These are phyloP conservation scores for Metarhizium robertsii DNA, from an alignment of 2,329 filamentous ascomycete genomes.

Conservation along the genomic window DNA sequence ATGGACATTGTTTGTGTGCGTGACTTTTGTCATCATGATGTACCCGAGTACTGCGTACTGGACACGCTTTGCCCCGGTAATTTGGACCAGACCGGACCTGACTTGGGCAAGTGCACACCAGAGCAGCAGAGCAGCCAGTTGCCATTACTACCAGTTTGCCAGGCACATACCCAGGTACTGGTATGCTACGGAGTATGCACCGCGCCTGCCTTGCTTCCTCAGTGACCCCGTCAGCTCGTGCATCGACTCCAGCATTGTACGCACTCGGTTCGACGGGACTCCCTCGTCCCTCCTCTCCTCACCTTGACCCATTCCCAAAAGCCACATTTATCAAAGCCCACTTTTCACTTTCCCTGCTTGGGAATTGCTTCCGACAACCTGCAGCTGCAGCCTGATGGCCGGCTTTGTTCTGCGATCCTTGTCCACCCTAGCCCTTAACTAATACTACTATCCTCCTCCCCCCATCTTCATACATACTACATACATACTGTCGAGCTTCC, in stretches of 20 bases:
- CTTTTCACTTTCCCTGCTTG: neutral
- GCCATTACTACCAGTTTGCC: too few relatives aligned
- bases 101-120: neutral
- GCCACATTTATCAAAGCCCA: neutral
- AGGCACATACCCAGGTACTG: too few relatives aligned
- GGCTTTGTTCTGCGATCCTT: neutral
- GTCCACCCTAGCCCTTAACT: neutral
- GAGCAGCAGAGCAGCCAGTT: neutral
- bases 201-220: neutral
- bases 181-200: too few relatives aligned
- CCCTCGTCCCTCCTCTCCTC: too few relatives aligned
- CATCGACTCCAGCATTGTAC: too few relatives aligned
- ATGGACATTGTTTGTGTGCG: too few relatives aligned
- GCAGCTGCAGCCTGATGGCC: neutral
- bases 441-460: neutral
- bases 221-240: neutral
- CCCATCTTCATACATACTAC: neutral
- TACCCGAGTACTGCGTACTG: neutral
- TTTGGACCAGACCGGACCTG: neutral
- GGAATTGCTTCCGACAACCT: neutral
- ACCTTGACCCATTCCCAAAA: neutral
- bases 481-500: neutral
- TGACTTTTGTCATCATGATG: too few relatives aligned
- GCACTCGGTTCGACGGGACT: too few relatives aligned
- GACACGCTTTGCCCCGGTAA: neutral